These are phyloP conservation scores for Pestalotiopsis sp. DNA, from an alignment of 2,329 filamentous ascomycete species.

Conservation along the genomic window DNA sequence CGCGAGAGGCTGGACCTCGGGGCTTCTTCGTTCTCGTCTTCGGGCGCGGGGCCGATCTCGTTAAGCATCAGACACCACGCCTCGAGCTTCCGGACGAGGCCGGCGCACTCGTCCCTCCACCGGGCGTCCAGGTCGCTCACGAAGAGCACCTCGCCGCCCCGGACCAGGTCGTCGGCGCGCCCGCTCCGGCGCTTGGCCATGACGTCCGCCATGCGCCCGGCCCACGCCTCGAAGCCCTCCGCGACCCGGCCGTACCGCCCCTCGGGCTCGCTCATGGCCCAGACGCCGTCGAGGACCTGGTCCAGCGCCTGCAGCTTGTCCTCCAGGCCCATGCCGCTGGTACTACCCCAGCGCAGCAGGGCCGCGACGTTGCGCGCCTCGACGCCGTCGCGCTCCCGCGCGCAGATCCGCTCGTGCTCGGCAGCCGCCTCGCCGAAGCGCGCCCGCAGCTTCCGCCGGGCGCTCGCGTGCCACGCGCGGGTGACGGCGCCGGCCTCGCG, in stretches of 20 bases:
- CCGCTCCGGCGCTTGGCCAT: conserved; percentile 37
- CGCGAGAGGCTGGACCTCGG: conserved; percentile 24
- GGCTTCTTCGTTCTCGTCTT: background rate
- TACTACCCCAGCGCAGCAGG: conserved; percentile 49
- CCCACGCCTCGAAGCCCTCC: conserved; percentile 61
- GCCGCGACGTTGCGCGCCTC: conserved; percentile 53
- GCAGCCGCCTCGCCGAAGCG: conserved; percentile 43
- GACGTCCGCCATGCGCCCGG: conserved; percentile 45
- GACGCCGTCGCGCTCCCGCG: conserved; percentile 40
- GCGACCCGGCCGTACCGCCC: conserved; percentile 58
- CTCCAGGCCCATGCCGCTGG: conserved; percentile 39
- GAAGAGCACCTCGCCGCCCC: conserved; percentile 44
- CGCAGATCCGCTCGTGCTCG: conserved; percentile 34
- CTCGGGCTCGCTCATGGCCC: conserved; percentile 54
- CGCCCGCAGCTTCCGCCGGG: conserved; percentile 44
- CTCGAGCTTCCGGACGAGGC: conserved; percentile 54
- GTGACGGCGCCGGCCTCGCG: conserved; percentile 47
- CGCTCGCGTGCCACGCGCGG: conserved; percentile 56
- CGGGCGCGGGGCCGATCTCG: conserved; percentile 37
- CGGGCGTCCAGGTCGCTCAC: conserved; percentile 53
- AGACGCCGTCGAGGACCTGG: conserved; percentile 55
- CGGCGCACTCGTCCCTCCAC: conserved; percentile 61
- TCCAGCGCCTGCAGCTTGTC: conserved; percentile 60
- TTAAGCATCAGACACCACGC: conserved; percentile 50
- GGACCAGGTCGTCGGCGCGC: conserved; percentile 33